Evolutionary conservation across 805 yeast species (phyloP), one percentile per base, ranked within the genome.

Genomic region (Kodamaea hsintzibuensis): DNA sequence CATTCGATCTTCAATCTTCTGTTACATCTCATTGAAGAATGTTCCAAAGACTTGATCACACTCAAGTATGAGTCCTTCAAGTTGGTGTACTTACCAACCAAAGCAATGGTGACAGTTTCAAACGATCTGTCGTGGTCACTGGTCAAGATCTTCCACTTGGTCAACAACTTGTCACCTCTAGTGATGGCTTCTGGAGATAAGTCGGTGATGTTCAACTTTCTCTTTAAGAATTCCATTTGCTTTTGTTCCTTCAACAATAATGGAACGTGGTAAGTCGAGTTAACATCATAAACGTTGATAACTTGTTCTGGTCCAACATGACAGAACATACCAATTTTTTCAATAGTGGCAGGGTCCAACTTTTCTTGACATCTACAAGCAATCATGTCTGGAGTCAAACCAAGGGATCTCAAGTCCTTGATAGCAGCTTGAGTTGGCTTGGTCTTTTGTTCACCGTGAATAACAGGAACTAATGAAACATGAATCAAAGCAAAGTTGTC

Each of bases 371-470:
- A 95, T 78, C 99, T 85, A 79, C 98, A 93, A 54, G 98, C 99
- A 76, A 95, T 91, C 84, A 95, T 87, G 72, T 95, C 98, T 17
- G 98, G 98, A 39, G 86, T 84, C 70, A 95, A 82, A 65, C 99
- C 99, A 57, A 93, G 78, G 47, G 97, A 89, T 76, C 99, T 88
- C 73, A 95, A 82, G 72, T 95, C 99, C 72, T 91, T 91, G 68
- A 95, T 89, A 47, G 99, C 99, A 59, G 98, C 99, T 78, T 95
- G 99, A 10, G 99, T 95, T 55, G 99, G 99, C 75, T 95, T 95
- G 43, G 99, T 95, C 81, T 95, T 95, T 74, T 95, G 97, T 79
- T 95, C 99, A 58, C 98, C 99, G 63, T 92, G 96, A 66, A 95
- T 93, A 49, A 95, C 98, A 46, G 98, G 98, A 47, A 95, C 98